A percentile compares a stretch with the other conserved stretches of the same genome.
phyloP scores from a whole-genome alignment of 2,329 filamentous ascomycete species.

The Xylaria sp. region DNA sequence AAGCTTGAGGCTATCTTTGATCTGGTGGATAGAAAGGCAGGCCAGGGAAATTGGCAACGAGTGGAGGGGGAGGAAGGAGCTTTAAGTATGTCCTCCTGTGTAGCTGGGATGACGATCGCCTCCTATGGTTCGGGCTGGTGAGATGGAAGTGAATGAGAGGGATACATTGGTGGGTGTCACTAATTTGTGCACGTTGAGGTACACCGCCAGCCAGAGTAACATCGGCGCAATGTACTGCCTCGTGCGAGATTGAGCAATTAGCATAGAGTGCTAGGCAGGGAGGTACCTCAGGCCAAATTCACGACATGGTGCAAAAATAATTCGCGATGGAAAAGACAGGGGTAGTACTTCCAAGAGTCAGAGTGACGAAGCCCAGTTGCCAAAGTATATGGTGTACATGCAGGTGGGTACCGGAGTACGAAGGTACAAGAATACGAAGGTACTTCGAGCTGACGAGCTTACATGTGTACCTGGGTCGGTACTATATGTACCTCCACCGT shows the following conservation, averaged over 20 bases:
- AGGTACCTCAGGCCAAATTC: slow-evolving; percentile 42
- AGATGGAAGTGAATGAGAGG: slow-evolving; percentile 39
- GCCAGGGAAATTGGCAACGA: slow-evolving; percentile 27
- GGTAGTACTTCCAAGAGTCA: slow-evolving; percentile 38
- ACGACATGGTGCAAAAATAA: slow-evolving; percentile 48
- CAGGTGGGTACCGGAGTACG: slow-evolving; percentile 13
- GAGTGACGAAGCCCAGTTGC: slow-evolving; percentile 36
- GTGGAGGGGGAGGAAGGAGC: slow-evolving; percentile 42
- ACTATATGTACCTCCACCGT: no score
- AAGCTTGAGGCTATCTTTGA: slow-evolving; percentile 34
- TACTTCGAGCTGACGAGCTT: slow-evolving; percentile 21
- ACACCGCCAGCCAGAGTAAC: slow-evolving; percentile 48
- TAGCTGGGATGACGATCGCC: slow-evolving; percentile 42
- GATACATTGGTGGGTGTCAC: slow-evolving; percentile 43
- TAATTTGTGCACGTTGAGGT: slow-evolving; percentile 39
- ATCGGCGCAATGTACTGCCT: slow-evolving; percentile 39
- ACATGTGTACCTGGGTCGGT: not conserved
- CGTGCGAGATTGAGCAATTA: slow-evolving; percentile 40
- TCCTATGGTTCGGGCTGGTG: slow-evolving; percentile 33
- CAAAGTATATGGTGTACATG: slow-evolving; percentile 29
- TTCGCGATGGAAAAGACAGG: slow-evolving; percentile 41
- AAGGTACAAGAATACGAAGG: slow-evolving; percentile 22
- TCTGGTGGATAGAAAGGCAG: slow-evolving; percentile 40
- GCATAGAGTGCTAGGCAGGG: slow-evolving; percentile 36
- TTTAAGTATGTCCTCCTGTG: slow-evolving; percentile 47